Evolutionary conservation across 176 grass and related monocot species (phyloP).

Genomic region (Musa acuminata): DNA sequence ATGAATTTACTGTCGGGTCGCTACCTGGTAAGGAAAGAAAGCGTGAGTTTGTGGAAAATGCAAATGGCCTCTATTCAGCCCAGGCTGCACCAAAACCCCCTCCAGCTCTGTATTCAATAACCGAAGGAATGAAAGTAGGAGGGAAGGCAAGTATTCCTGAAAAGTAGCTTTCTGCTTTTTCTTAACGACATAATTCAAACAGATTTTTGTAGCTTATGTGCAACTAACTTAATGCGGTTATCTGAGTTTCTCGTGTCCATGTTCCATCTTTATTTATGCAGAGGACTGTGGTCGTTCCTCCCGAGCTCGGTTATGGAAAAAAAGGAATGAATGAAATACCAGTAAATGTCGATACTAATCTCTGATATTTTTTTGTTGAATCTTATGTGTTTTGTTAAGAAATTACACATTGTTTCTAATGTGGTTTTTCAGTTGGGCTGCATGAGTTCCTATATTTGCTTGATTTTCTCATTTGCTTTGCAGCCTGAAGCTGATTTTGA

Average conservation of each 20-base stretch:
- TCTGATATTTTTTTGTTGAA: not conserved
- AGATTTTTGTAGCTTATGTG: no score
- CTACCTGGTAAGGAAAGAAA: constrained; percentile 81
- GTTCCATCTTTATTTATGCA: constrained; percentile 21
- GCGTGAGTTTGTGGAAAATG: constrained; percentile 70
- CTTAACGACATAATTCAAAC: no score
- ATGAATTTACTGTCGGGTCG: constrained; percentile 87
- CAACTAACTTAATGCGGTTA: not conserved
- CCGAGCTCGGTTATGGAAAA: constrained; percentile 69
- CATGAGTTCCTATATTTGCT: not conserved
- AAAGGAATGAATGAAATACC: constrained; percentile 73
- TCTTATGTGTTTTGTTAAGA: not conserved
- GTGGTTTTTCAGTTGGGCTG: not conserved
- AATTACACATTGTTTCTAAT: no score
- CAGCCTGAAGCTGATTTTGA: constrained; percentile 65
- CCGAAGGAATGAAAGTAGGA: constrained; percentile 93
- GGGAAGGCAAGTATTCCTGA: constrained; percentile 48
- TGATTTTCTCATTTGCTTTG: constrained; percentile 22
- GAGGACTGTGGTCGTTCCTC: constrained; percentile 77
- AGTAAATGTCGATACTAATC: constrained; percentile 25
- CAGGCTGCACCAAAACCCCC: constrained; percentile 88
- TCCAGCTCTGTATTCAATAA: constrained; percentile 53
- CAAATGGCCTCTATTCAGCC: constrained; percentile 74
- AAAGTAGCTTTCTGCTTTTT: not conserved
- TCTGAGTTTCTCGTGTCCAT: not conserved